A percentile compares a stretch with the other conserved stretches of the same genome.
Conservation (phyloP, 2,329 filamentous ascomycete genomes). For the Boeremia exigua region DNA sequence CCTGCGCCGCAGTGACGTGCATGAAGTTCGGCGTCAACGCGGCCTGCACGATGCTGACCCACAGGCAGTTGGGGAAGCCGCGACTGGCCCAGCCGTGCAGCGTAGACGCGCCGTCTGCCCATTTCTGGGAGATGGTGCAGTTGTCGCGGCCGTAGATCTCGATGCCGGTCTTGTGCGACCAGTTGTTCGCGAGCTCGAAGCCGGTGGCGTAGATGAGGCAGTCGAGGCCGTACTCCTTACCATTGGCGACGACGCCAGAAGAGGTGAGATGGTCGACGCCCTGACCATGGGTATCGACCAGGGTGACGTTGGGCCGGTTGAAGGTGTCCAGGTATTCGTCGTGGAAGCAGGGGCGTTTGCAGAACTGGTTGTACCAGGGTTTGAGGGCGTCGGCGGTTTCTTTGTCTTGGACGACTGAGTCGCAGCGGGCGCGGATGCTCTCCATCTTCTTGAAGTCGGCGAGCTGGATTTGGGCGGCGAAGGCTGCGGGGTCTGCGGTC, state of each 20-base stretch:
- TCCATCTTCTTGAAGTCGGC: slow-evolving; percentile 52
- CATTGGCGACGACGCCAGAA: slow-evolving; percentile 57
- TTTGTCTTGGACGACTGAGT: slow-evolving; percentile 60
- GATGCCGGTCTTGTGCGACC: slow-evolving; percentile 43
- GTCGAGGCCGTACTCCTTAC: slow-evolving; percentile 57
- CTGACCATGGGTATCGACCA: slow-evolving; percentile 65
- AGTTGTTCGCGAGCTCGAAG: slow-evolving; percentile 46
- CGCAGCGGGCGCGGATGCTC: slow-evolving; percentile 54
- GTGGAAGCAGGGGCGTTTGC: slow-evolving; percentile 69
- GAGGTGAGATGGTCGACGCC: slow-evolving; percentile 52
- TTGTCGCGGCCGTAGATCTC: slow-evolving; percentile 55
- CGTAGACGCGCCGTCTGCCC: slow-evolving; percentile 55
- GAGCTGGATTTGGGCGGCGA: slow-evolving; percentile 26
- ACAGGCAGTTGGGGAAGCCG: slow-evolving; percentile 65
- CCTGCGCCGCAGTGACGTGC: slow-evolving; percentile 33
- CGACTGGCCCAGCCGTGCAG: slow-evolving; percentile 59
- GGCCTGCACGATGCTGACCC: slow-evolving; percentile 29
- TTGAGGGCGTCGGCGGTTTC: slow-evolving; percentile 61
- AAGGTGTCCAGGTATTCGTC: slow-evolving; percentile 65
- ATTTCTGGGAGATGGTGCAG: slow-evolving; percentile 55
- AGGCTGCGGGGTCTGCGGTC: slow-evolving; percentile 16
- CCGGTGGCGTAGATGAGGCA: slow-evolving; percentile 57
- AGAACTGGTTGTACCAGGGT: slow-evolving; percentile 67
- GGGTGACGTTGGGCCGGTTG: slow-evolving; percentile 64
- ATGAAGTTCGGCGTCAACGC: slow-evolving; percentile 35